A percentile compares a stretch with the other conserved stretches of the same genome.
Conservation (phyloP, 306 rosid genomes). For the Fragaria nilgerrensis region DNA sequence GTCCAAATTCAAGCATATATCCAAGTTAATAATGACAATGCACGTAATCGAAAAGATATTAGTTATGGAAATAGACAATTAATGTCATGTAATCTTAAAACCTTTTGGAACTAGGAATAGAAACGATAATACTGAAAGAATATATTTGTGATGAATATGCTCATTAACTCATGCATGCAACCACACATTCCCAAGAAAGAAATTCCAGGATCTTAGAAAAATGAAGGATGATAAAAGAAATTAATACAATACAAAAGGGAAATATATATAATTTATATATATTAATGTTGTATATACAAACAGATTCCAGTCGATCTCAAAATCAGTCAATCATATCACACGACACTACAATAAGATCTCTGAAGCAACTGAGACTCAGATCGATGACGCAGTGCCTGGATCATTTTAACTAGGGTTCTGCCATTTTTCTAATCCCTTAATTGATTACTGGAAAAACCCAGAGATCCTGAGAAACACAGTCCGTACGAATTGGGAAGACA, state of each 20-base stretch:
- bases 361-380: neutral
- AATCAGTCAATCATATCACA: constrained; percentile 6
- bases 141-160: neutral
- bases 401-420: neutral
- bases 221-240: neutral
- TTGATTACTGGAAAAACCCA: neutral
- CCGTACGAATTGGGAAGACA: constrained; percentile 14
- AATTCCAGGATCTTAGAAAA: neutral
- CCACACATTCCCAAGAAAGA: neutral
- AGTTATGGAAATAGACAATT: too few relatives aligned
- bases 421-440: neutral
- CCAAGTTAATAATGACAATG: too few relatives aligned
- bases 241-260: neutral
- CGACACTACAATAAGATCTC: neutral
- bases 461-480: neutral
- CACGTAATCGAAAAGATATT: too few relatives aligned
- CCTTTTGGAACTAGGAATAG: neutral
- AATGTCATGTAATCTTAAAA: too few relatives aligned
- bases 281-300: neutral
- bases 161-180: neutral
- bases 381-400: constrained; percentile 1
- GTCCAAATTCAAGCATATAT: neutral
- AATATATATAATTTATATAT: neutral
- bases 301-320: constrained; percentile 1
- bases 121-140: neutral